These are phyloP conservation scores for Nemania sp. DNA, from an alignment of 2,329 filamentous ascomycete species.

Conservation along the genomic window DNA sequence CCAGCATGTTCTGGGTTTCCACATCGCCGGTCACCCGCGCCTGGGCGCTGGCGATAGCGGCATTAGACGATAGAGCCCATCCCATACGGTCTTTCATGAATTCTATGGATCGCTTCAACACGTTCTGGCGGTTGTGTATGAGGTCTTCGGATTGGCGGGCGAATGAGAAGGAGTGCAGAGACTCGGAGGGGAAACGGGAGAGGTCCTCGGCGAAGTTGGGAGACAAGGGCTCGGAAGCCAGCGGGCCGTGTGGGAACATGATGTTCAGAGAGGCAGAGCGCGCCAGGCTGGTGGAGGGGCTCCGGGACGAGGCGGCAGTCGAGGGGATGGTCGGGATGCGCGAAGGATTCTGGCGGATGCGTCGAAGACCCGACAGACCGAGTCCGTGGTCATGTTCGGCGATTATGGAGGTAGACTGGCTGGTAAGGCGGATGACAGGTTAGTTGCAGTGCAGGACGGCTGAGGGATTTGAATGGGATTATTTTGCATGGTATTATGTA, in stretches of 20 bases:
- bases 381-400: conserved; percentile 86
- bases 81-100: conserved; percentile 94
- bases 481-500: too few relatives aligned
- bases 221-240: conserved; percentile 67
- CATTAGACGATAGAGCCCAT: conserved; percentile 71
- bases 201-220: conserved; percentile 86
- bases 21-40: conserved; percentile 80
- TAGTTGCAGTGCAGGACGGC: conserved; percentile 32
- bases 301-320: conserved; percentile 65
- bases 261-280: conserved; percentile 73
- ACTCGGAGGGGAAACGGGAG: conserved; percentile 90
- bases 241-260: conserved; percentile 60
- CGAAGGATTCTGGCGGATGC: conserved; percentile 85
- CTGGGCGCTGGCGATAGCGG: conserved; percentile 80
- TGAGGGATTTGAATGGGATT: conserved; percentile 12
- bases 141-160: conserved; percentile 93
- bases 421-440: conserved; percentile 30
- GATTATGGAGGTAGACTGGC: conserved; percentile 74
- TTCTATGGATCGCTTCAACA: conserved; percentile 89
- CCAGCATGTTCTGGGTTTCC: conserved; percentile 88
- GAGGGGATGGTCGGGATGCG: conserved; percentile 67
- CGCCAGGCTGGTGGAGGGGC: conserved; percentile 60
- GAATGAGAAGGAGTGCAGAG: conserved; percentile 97
- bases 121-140: conserved; percentile 87
- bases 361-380: conserved; percentile 82